Percentiles rank a stretch among this genome's conserved stretches.
phyloP scores from a whole-genome alignment of 768 basidiomycete genomes.

The Boletus barrowsii region DNA sequence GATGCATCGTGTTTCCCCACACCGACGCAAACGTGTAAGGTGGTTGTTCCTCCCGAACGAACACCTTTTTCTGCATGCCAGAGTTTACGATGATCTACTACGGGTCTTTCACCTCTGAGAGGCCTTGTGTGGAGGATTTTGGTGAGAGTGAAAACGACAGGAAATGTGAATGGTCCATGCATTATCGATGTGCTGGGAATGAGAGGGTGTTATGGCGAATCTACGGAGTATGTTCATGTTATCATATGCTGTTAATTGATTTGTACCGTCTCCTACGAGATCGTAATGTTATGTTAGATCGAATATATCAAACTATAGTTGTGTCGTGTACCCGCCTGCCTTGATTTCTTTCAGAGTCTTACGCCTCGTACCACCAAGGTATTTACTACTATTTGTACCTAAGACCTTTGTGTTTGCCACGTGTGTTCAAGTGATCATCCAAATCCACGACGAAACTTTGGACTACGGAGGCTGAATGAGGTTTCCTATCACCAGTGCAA shows the following conservation, averaged over 20 bases:
- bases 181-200: constrained; percentile 2
- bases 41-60: constrained; percentile 10
- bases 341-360: too few species aligned
- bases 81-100: constrained; percentile 17
- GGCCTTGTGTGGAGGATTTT: neutral
- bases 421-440: too few species aligned
- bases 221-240: constrained; percentile 25
- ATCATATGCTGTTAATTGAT: constrained; percentile 30
- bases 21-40: constrained; percentile 7
- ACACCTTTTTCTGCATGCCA: constrained; percentile 14
- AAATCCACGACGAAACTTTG: neutral
- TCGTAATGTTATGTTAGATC: constrained; percentile 29
- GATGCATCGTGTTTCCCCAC: constrained; percentile 3
- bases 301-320: constrained; percentile 10
- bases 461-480: constrained; percentile 11
- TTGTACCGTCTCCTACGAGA: constrained; percentile 28
- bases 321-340: neutral
- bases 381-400: neutral
- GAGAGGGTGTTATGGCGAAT: constrained; percentile 9
- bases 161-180: constrained; percentile 1
- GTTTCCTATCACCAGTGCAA: neutral
- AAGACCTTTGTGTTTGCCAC: too few species aligned
- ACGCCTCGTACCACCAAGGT: too few species aligned
- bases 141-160: neutral
- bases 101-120: neutral